Conservation (phyloP, 148 eudicot species). For the Pouteria glomerata region DNA sequence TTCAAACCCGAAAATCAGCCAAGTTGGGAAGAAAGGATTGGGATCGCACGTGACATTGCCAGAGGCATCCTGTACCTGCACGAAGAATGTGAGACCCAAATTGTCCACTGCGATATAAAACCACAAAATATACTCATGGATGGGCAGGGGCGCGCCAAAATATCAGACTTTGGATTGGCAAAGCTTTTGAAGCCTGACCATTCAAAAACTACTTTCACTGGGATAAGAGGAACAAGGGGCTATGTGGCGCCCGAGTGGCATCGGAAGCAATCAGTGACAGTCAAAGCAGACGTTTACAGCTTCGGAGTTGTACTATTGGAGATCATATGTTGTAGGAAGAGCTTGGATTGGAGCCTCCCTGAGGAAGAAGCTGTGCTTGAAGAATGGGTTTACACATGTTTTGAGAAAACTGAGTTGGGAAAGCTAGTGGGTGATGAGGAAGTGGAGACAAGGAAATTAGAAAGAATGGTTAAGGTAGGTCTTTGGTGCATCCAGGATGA, state of each 20-base stretch:
- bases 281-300: constrained; percentile 12
- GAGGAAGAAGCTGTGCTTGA: constrained; percentile 10
- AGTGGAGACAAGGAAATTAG: neutral
- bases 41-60: constrained; percentile 2
- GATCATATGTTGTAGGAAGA: constrained; percentile 9
- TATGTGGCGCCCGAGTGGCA: constrained; percentile 15
- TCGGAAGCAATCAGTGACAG: neutral
- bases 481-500: constrained; percentile 12
- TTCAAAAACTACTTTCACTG: neutral
- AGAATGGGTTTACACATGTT: constrained; percentile 10
- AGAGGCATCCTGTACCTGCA: constrained; percentile 8
- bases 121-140: constrained; percentile 10
- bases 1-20: neutral
- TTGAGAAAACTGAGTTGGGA: neutral
- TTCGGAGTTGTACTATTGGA: constrained; percentile 4
- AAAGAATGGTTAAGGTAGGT: constrained; percentile 4
- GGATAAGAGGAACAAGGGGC: constrained; percentile 5
- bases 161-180: constrained; percentile 8
- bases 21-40: neutral
- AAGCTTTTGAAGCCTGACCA: neutral
- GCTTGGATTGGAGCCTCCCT: constrained; percentile 10
- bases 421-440: constrained; percentile 1
- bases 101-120: constrained; percentile 15
- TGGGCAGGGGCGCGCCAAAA: neutral
- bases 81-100: constrained; percentile 15